Base-by-base conservation (phyloP, 1,139 yeast species). In the Saccharomyces hybrid region DNA sequence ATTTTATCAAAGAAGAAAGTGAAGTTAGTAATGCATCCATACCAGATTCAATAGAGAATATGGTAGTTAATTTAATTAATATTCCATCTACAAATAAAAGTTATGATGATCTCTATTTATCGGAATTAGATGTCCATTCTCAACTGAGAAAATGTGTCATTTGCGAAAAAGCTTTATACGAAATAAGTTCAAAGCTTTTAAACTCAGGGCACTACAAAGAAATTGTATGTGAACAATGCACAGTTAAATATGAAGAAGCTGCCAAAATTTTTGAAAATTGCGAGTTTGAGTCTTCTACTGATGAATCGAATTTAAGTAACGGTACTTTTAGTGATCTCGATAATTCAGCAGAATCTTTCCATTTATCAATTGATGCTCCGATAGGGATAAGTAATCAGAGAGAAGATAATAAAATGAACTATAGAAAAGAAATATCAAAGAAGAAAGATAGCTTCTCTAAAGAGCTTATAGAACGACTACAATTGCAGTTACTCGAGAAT, bases 161-260 rank as follows among this genome's bases (percentile, higher is more conserved):
- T 13, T 84, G 90, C 66, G 87, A 83, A 49, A 80, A 77, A 55
- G 87, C 88, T 5, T 66, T 84, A 25, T 84, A 84, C 64, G 89
- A 84, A 57, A 70, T 84, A 48, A 80, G 86, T 56, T 75, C 84
- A 4, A 65, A 79, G 44, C 55, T 75, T 5, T 63, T 67, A 11
- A 56, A 61, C 3, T 59, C 64, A 7, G 60, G 62, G 2, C 62
- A 64, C 38, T 75, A 61, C 54, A 73, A 73, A 38, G 88, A 84
- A 59, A 80, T 84, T 59, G 83, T 84, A 1, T 85, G 91, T 63
- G 79, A 80, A 52, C 79, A 78, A 54, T 85, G 91, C 61, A 79
- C 83, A 11, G 82, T 74, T 51, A 74, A 73, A 25, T 83, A 83
- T 64, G 88, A 83, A 62, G 74, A 73, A 48, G 75, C 82, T 42